Evolutionary conservation across 208 protist species (phyloP).

Genomic region (Trypanosoma scelopori): DNA sequence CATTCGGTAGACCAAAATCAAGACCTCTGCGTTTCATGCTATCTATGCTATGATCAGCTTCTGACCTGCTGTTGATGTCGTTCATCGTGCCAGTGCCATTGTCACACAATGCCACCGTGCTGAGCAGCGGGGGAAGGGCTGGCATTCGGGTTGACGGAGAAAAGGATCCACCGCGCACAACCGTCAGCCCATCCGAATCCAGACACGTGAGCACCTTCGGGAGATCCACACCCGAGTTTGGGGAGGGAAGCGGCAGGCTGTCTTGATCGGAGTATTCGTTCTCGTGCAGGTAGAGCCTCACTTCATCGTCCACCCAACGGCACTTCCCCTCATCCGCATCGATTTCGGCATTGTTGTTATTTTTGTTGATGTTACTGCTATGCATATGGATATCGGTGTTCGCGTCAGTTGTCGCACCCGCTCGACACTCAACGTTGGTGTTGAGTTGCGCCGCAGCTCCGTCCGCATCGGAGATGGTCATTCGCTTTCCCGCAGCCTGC

Average conservation of each 20-base stretch:
- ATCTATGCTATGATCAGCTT: no score
- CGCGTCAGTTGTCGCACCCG: not conserved
- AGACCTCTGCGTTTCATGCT: no score
- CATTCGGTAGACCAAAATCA: no score
- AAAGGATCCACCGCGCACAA: constrained; percentile 26
- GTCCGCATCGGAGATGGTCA: not conserved
- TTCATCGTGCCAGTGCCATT: no score
- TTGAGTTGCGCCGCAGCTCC: not conserved
- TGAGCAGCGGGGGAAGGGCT: not conserved
- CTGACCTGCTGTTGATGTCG: no score
- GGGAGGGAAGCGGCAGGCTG: constrained; percentile 6
- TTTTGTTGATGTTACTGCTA: constrained; percentile 15
- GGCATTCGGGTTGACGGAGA: not conserved
- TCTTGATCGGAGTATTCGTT: constrained; percentile 24
- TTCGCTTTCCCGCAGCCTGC: not conserved
- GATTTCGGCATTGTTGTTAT: not conserved
- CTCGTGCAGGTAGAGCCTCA: constrained; percentile 20
- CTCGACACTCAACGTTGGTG: not conserved
- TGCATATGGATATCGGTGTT: not conserved
- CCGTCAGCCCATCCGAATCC: constrained; percentile 4
- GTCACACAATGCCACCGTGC: not conserved
- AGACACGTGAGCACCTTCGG: not conserved
- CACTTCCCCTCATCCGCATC: not conserved
- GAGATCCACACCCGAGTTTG: constrained; percentile 2
- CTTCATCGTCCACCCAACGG: constrained; percentile 24